Evolutionary conservation across 768 basidiomycete genomes (phyloP).

Genomic region (Boletus rubroflammeus): DNA sequence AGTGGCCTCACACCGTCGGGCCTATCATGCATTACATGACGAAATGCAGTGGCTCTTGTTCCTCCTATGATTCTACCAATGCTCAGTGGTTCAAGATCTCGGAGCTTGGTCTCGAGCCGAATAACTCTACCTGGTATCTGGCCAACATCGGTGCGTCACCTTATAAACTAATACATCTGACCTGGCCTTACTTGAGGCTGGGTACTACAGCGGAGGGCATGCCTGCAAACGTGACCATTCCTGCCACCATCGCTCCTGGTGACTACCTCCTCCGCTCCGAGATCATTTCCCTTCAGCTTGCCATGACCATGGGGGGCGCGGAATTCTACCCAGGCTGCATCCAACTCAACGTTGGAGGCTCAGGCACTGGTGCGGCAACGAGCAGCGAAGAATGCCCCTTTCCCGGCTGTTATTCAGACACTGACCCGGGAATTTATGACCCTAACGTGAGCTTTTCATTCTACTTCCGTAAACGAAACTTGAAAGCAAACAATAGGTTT

Average conservation of each 20-base stretch:
- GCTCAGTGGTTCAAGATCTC: slow-evolving; percentile 76
- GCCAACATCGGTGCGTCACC: slow-evolving; percentile 42
- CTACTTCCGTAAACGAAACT: background rate
- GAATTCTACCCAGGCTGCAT: slow-evolving; percentile 33
- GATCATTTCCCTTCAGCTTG: slow-evolving; percentile 73
- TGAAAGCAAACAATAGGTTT: slow-evolving; percentile 20
- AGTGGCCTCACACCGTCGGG: slow-evolving; percentile 59
- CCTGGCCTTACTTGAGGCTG: background rate
- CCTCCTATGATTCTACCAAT: slow-evolving; percentile 51
- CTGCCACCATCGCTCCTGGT: slow-evolving; percentile 54
- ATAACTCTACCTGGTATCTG: slow-evolving; percentile 46
- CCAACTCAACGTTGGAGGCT: slow-evolving; percentile 30
- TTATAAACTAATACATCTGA: background rate
- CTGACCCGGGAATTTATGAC: slow-evolving; percentile 65
- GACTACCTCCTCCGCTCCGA: slow-evolving; percentile 77
- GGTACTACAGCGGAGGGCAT: slow-evolving; percentile 32
- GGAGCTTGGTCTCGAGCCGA: slow-evolving; percentile 42
- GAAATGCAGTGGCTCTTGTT: slow-evolving; percentile 53
- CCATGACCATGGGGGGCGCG: slow-evolving; percentile 51
- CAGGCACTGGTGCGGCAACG: slow-evolving; percentile 17
- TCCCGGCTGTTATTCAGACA: slow-evolving; percentile 69
- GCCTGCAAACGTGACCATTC: slow-evolving; percentile 42
- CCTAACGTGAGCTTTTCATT: slow-evolving; percentile 33
- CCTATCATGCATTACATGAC: slow-evolving; percentile 76
- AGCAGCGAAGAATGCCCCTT: slow-evolving; percentile 46